A percentile compares a stretch with the other conserved stretches of the same genome.
Conservation (phyloP, 2,329 filamentous ascomycete species). For the Arthrobotrys musiformis region DNA sequence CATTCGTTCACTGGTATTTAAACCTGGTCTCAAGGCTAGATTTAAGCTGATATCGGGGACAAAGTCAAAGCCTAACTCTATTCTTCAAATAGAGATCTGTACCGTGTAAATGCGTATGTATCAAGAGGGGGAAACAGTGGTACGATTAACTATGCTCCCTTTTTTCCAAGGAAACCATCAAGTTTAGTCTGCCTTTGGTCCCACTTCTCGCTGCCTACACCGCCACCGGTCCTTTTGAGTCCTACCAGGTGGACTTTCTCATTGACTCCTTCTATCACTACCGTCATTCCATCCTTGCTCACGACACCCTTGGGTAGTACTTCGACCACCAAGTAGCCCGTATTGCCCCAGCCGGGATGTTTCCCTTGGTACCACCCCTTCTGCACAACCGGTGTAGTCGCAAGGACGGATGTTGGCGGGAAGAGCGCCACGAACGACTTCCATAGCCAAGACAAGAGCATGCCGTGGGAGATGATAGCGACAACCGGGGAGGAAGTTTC, state of each 20-base stretch:
- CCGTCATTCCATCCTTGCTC: slow-evolving; percentile 55
- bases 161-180: slow-evolving; percentile 75
- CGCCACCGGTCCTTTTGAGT: slow-evolving; percentile 81
- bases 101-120: background rate
- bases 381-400: slow-evolving; percentile 58
- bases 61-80: too few relatives aligned
- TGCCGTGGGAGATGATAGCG: slow-evolving; percentile 82
- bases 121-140: background rate
- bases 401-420: slow-evolving; percentile 57
- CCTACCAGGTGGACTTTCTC: slow-evolving; percentile 76
- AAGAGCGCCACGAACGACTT: slow-evolving; percentile 71
- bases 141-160: background rate
- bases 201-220: slow-evolving; percentile 80
- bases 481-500: slow-evolving; percentile 63
- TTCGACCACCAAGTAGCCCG: slow-evolving; percentile 70
- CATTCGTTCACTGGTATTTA: too few relatives aligned
- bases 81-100: too few relatives aligned
- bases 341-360: slow-evolving; percentile 71
- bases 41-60: too few relatives aligned
- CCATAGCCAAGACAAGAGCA: slow-evolving; percentile 78
- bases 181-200: slow-evolving; percentile 81
- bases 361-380: slow-evolving; percentile 52
- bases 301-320: slow-evolving; percentile 58
- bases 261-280: slow-evolving; percentile 73
- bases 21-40: too few relatives aligned